Conservation (phyloP, 2,329 filamentous ascomycete species). For the Parafenestella ontariensis region DNA sequence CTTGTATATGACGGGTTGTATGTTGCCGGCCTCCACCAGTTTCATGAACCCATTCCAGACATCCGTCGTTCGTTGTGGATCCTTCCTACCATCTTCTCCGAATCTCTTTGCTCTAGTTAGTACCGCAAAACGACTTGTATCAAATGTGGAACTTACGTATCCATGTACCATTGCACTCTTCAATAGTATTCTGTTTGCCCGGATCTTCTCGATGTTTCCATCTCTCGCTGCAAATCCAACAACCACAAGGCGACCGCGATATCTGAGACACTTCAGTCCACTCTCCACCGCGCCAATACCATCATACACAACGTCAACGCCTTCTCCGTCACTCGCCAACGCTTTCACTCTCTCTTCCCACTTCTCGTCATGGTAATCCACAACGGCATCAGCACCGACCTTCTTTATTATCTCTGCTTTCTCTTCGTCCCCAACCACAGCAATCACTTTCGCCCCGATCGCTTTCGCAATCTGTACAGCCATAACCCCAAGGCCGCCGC, state of each 20-base stretch:
- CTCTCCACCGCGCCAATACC: slow-evolving; percentile 64
- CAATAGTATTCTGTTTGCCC: slow-evolving; percentile 30
- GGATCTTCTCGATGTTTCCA: slow-evolving; percentile 57
- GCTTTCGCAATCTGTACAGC: slow-evolving; percentile 64
- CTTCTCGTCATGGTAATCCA: slow-evolving; percentile 51
- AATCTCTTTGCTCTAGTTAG: slow-evolving; percentile 53
- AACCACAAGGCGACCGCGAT: slow-evolving; percentile 62
- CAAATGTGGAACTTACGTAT: slow-evolving; percentile 22
- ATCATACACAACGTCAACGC: slow-evolving; percentile 66
- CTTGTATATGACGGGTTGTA: slow-evolving; percentile 61
- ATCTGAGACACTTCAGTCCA: slow-evolving; percentile 62
- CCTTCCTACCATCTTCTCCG: slow-evolving; percentile 62
- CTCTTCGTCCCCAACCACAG: slow-evolving; percentile 56
- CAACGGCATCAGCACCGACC: slow-evolving; percentile 52
- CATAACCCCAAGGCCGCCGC: slow-evolving; percentile 63
- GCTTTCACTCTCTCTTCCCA: slow-evolving; percentile 63
- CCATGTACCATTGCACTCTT: slow-evolving; percentile 34
- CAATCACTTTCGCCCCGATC: slow-evolving; percentile 61
- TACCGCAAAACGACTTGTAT: not conserved
- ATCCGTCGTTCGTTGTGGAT: slow-evolving; percentile 55
- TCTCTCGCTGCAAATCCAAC: slow-evolving; percentile 65
- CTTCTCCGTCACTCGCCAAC: slow-evolving; percentile 55
- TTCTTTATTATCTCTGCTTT: slow-evolving; percentile 54
- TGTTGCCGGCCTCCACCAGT: slow-evolving; percentile 55
- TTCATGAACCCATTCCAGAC: slow-evolving; percentile 61